Percentiles rank a stretch among this genome's conserved stretches.
phyloP scores from a whole-genome alignment of 1,284 basidiomycete species.

The Schizophyllum amplum region DNA sequence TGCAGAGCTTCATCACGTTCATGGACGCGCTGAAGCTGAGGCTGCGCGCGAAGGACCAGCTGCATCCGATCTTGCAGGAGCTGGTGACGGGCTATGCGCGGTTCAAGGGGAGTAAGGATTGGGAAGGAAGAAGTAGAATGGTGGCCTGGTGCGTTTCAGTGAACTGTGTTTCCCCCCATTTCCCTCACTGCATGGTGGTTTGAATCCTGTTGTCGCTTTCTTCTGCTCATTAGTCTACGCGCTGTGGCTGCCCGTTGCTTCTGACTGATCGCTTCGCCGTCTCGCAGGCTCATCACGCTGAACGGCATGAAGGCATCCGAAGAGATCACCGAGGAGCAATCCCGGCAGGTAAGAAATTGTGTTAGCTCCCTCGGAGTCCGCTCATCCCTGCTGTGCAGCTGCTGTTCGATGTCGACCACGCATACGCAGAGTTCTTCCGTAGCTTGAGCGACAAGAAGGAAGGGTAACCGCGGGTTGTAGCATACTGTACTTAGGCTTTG shows the following conservation, averaged over 20 bases:
- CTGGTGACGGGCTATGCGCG: conserved; percentile 88
- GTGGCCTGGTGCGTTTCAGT: conserved; percentile 71
- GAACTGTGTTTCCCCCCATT: neutral
- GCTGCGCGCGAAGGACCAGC: conserved; percentile 91
- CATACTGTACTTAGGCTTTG: too few species aligned
- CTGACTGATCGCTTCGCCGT: neutral
- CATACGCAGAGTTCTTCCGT: conserved; percentile 93
- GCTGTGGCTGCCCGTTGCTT: too few species aligned
- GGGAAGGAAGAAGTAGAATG: conserved; percentile 91
- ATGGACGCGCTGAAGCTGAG: conserved; percentile 96
- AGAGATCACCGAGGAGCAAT: conserved; percentile 93
- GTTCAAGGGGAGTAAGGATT: conserved; percentile 89
- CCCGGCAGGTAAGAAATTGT: conserved; percentile 63
- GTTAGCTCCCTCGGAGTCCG: neutral
- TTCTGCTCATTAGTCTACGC: too few species aligned
- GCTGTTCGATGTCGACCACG: conserved; percentile 94
- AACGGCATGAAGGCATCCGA: conserved; percentile 98
- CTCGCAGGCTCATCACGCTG: conserved; percentile 82
- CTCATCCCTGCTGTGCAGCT: conserved; percentile 41
- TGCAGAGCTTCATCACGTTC: conserved; percentile 94
- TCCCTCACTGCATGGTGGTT: too few species aligned
- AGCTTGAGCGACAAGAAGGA: conserved; percentile 53
- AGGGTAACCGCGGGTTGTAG: neutral
- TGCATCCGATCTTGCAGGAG: conserved; percentile 92
- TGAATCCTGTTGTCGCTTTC: too few species aligned